Conservation (phyloP, 257 asterid species). For the Paraleonurus japonicus region DNA sequence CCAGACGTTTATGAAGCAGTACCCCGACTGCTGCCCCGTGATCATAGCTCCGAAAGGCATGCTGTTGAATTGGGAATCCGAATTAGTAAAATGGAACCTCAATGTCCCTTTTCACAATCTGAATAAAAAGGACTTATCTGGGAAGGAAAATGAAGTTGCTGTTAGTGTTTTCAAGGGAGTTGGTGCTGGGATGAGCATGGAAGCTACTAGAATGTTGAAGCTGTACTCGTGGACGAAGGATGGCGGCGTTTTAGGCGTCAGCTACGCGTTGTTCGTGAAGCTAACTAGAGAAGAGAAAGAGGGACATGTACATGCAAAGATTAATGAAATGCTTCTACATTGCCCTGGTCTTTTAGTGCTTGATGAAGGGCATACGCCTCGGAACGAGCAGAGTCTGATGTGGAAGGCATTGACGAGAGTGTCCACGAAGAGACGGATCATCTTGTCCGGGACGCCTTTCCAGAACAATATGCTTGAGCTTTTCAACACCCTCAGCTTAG, state of each 20-base stretch:
- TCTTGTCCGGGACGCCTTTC: slow-evolving; percentile 85
- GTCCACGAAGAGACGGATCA: slow-evolving; percentile 51
- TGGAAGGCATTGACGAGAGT: slow-evolving; percentile 58
- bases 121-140: slow-evolving; percentile 41
- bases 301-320: slow-evolving; percentile 11
- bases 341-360: slow-evolving; percentile 60
- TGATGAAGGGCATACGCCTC: slow-evolving; percentile 87
- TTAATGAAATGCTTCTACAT: slow-evolving; percentile 47
- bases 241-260: slow-evolving; percentile 51
- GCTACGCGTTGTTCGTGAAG: slow-evolving; percentile 49
- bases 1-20: slow-evolving; percentile 49
- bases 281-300: slow-evolving; percentile 35
- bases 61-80: slow-evolving; percentile 76
- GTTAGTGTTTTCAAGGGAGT: slow-evolving; percentile 7
- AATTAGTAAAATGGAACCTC: slow-evolving; percentile 59
- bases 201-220: slow-evolving; percentile 40
- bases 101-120: slow-evolving; percentile 61
- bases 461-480: slow-evolving; percentile 73
- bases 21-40: slow-evolving; percentile 57
- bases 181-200: background rate
- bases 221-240: slow-evolving; percentile 52
- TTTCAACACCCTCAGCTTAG: slow-evolving; percentile 61
- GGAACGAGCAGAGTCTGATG: slow-evolving; percentile 56
- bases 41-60: slow-evolving; percentile 73
- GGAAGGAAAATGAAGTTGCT: slow-evolving; percentile 37